These are phyloP conservation scores for Aspergillus sp. DNA, from an alignment of 2,329 filamentous ascomycete species.

Conservation along the genomic window DNA sequence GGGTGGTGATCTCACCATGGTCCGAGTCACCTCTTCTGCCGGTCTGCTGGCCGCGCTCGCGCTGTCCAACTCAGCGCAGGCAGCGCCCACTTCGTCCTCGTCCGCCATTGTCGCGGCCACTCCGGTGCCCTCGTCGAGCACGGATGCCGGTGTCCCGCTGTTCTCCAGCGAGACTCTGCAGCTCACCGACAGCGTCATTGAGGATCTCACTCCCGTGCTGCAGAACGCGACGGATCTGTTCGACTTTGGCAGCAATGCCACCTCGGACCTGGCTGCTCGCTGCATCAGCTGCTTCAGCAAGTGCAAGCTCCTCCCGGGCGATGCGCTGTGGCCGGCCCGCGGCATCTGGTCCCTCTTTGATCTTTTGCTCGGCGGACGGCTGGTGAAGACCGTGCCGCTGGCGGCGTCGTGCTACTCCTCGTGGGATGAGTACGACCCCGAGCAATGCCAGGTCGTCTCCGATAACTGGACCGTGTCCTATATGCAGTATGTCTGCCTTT, in stretches of 20 bases:
- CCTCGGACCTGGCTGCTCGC: background rate
- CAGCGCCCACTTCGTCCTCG: conserved; percentile 9
- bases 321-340: conserved; percentile 21
- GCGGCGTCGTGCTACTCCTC: conserved; percentile 26
- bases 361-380: conserved; percentile 18
- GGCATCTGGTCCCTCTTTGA: conserved; percentile 25
- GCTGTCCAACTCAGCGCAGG: conserved; percentile 12
- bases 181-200: conserved; percentile 23
- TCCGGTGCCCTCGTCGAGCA: background rate
- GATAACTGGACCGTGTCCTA: conserved; percentile 24
- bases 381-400: conserved; percentile 28
- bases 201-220: conserved; percentile 7
- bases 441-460: conserved; percentile 17
- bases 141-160: conserved; percentile 17
- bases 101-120: conserved; percentile 12
- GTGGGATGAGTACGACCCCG: conserved; percentile 23
- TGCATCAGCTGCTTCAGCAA: background rate
- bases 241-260: conserved; percentile 19
- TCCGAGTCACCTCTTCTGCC: conserved; percentile 4
- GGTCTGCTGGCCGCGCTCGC: conserved; percentile 16
- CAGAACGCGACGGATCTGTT: conserved; percentile 19
- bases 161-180: conserved; percentile 27
- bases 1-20: background rate
- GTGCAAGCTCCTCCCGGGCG: conserved; percentile 28
- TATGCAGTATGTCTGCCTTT: conserved; percentile 21